These are phyloP conservation scores for Erysimum cheiri DNA, from an alignment of 441 rosid species.

Conservation along the genomic window DNA sequence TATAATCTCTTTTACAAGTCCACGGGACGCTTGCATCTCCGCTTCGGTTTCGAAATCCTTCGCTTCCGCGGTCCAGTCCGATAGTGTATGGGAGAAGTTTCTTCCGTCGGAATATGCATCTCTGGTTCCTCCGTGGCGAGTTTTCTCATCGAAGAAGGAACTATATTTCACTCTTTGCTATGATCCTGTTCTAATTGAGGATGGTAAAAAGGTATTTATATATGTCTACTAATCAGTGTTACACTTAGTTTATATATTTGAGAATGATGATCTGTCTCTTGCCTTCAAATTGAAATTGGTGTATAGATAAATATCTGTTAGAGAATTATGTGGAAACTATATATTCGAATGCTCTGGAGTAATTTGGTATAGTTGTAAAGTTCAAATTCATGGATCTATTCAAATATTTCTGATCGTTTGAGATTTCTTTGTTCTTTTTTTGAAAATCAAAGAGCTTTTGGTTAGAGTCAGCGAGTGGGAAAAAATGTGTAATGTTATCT, in stretches of 20 bases:
- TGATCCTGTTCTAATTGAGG: slow-evolving; percentile 29
- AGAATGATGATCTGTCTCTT: neutral
- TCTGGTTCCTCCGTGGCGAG: slow-evolving; percentile 38
- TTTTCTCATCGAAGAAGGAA: slow-evolving; percentile 36
- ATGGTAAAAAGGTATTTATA: slow-evolving; percentile 39
- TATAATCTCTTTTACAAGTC: slow-evolving; percentile 45
- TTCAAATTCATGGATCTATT: neutral
- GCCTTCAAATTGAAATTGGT: too few relatives aligned
- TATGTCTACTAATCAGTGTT: neutral
- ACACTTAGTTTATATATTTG: neutral
- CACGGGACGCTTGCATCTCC: slow-evolving; percentile 51
- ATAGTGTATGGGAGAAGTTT: slow-evolving; percentile 65
- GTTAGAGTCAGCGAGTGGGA: slow-evolving; percentile 46
- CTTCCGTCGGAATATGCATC: slow-evolving; percentile 51
- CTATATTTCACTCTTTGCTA: slow-evolving; percentile 40
- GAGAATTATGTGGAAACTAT: too few relatives aligned
- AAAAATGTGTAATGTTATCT: slow-evolving; percentile 47
- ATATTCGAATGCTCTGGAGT: neutral
- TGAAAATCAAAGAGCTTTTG: slow-evolving; percentile 50
- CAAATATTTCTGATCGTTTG: neutral
- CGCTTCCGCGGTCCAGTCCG: slow-evolving; percentile 54
- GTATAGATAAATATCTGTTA: too few relatives aligned
- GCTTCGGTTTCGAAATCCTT: slow-evolving; percentile 51
- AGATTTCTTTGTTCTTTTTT: neutral
- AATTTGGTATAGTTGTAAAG: neutral